phyloP scores from a whole-genome alignment of 2,329 filamentous ascomycete genomes.

The Fusarium verrucosum region DNA sequence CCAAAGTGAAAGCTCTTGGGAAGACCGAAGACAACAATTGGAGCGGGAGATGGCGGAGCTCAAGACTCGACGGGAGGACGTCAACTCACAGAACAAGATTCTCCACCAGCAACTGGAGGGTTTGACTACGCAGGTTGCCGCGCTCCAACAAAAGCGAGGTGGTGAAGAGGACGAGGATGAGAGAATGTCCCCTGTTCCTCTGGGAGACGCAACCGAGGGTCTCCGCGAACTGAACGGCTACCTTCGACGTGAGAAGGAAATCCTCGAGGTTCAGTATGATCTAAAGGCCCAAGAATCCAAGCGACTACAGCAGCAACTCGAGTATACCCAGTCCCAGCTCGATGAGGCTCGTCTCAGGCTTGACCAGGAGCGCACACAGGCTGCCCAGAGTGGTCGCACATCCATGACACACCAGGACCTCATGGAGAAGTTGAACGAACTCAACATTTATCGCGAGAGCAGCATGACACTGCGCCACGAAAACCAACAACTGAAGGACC shows the following conservation, averaged over 20 bases:
- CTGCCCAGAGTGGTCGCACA: conserved; percentile 76
- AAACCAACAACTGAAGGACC: conserved; percentile 78
- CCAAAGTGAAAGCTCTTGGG: conserved; percentile 89
- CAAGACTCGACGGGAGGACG: conserved; percentile 81
- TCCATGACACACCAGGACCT: conserved; percentile 87
- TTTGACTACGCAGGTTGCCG: conserved; percentile 80
- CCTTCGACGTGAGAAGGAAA: conserved; percentile 94
- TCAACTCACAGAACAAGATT: conserved; percentile 88
- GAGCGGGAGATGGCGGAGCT: conserved; percentile 86
- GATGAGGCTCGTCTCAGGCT: conserved; percentile 90
- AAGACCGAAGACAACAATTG: conserved; percentile 79
- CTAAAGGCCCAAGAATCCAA: conserved; percentile 88
- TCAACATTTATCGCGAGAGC: conserved; percentile 96
- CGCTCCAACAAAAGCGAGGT: conserved; percentile 79
- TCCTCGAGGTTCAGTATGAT: conserved; percentile 95
- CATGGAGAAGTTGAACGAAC: conserved; percentile 92
- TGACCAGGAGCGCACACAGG: conserved; percentile 83
- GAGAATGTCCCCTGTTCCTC: conserved; percentile 59
- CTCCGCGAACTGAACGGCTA: conserved; percentile 92
- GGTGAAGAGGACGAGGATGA: conserved; percentile 63
- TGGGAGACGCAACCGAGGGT: conserved; percentile 73
- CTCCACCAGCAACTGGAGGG: conserved; percentile 89
- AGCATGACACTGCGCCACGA: conserved; percentile 91
- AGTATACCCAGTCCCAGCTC: conserved; percentile 85
- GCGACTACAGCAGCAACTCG: conserved; percentile 87